phyloP scores from a whole-genome alignment of 331 rosid genomes.

The Stylosanthes scabra region DNA sequence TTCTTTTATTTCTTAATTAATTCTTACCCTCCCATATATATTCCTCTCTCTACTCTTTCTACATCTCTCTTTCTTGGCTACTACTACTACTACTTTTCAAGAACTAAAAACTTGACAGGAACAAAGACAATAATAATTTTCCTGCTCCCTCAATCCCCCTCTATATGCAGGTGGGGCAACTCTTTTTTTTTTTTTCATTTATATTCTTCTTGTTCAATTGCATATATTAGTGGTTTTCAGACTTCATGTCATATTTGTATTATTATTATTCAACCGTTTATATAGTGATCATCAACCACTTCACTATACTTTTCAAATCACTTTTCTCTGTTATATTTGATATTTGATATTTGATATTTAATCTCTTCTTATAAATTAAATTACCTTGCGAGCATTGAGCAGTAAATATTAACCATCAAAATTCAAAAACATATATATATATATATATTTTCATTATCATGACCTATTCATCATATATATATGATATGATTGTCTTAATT shows the following conservation, averaged over 20 bases:
- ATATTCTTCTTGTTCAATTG: neutral
- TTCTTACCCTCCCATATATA: conserved; percentile 2
- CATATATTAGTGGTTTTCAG: conserved; percentile 24
- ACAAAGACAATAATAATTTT: conserved; percentile 18
- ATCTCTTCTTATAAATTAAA: neutral
- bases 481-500: too few species aligned
- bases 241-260: conserved; percentile 30
- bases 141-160: conserved; percentile 6
- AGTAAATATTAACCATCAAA: too few species aligned
- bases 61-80: neutral
- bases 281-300: conserved; percentile 37
- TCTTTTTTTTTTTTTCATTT: neutral
- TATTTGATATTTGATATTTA: too few species aligned
- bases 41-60: neutral
- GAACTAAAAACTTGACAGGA: conserved; percentile 16
- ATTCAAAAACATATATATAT: too few species aligned
- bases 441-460: too few species aligned
- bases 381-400: too few species aligned
- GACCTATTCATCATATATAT: neutral
- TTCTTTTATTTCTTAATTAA: neutral
- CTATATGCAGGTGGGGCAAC: conserved; percentile 40
- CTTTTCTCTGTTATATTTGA: neutral
- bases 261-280: neutral
- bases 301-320: conserved; percentile 49
- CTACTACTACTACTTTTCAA: conserved; percentile 52